Base-by-base conservation (phyloP, 2,329 filamentous ascomycete genomes). In the Pseudogymnoascus sp. region DNA sequence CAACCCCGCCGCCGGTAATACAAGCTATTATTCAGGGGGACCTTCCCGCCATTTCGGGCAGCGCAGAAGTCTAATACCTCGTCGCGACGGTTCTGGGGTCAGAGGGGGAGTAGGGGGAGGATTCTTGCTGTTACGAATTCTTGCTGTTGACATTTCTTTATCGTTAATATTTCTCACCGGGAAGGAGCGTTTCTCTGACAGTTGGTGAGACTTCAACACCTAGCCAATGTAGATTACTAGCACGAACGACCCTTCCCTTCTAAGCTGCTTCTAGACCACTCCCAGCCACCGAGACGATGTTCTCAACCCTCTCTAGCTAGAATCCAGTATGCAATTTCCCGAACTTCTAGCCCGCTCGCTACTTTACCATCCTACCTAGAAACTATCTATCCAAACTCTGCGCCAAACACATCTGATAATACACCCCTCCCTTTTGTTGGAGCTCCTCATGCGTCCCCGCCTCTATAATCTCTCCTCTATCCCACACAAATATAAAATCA, bases 401-500 rank as follows among this genome's bases (percentile, higher is more conserved):
- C 7, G 61, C 64, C n/a, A 66, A 52, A 52, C 65, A 68, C 66
- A 68, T 66, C 36, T 66, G 45, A 42, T 64, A 64, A 55, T 68
- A 67, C 49, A 66, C 62, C 19, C 64, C 66, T 42, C 55, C 64
- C 41, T 35, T 63, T 12, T 52, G 62, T 22, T 67, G n/a, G 58
- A 68, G 42, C 61, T 61, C 61, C 25, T 64, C 65, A 55, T 69
- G 67, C 9, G 62, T 65, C 4, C 66, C 63, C 4, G 49, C 19
- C 28, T 97, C 92, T 8, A 92, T 82, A 19, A 96, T 87, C 64
- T 84, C 77, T n/a, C 92, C 92, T 72, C 91, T 89, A 70, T 97
- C 92, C 7, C 97, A 80, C 16, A 97, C 91, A 22, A 96, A 79
- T 16, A 97, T 92, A 78, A 94, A 95, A 78, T 97, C 92, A 71